Evolutionary conservation across 2,329 filamentous ascomycete genomes (phyloP).

Genomic region (Diaporthe eres): DNA sequence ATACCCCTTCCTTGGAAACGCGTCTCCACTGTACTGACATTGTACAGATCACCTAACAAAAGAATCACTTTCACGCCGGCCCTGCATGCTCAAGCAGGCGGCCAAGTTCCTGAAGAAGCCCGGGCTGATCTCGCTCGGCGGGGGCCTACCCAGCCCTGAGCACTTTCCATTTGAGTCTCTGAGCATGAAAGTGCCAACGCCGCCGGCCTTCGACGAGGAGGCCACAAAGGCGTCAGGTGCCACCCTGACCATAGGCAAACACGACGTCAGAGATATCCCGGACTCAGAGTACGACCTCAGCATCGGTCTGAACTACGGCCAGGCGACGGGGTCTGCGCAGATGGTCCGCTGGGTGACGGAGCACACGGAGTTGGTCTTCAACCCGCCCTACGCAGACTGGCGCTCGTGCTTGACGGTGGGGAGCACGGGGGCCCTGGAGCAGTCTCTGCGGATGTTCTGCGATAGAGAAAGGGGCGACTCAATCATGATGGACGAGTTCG

Average conservation of each 20-base stretch:
- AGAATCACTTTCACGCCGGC: conserved; percentile 73
- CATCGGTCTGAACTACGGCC: conserved; percentile 93
- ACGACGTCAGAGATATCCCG: conserved; percentile 75
- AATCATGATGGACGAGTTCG: conserved; percentile 90
- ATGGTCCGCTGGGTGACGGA: conserved; percentile 92
- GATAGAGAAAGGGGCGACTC: conserved; percentile 78
- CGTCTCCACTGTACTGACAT: conserved; percentile 28
- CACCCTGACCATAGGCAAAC: conserved; percentile 80
- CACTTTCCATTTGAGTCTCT: conserved; percentile 94
- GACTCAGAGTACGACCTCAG: conserved; percentile 77
- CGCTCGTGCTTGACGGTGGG: conserved; percentile 85
- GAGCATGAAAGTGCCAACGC: conserved; percentile 78
- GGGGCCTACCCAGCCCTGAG: conserved; percentile 88
- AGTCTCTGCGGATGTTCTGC: conserved; percentile 85
- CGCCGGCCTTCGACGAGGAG: conserved; percentile 79
- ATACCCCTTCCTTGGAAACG: neutral
- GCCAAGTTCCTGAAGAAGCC: conserved; percentile 84
- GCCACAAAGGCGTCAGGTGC: conserved; percentile 74
- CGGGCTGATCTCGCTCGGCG: conserved; percentile 91
- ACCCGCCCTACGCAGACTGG: conserved; percentile 93
- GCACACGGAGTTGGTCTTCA: conserved; percentile 92
- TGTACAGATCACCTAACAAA: conserved; percentile 68
- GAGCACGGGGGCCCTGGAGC: conserved; percentile 88
- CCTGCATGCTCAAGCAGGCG: conserved; percentile 85
- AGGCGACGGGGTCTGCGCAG: conserved; percentile 87